phyloP scores from a whole-genome alignment of 306 rosid genomes.

The Cercis canadensis region DNA sequence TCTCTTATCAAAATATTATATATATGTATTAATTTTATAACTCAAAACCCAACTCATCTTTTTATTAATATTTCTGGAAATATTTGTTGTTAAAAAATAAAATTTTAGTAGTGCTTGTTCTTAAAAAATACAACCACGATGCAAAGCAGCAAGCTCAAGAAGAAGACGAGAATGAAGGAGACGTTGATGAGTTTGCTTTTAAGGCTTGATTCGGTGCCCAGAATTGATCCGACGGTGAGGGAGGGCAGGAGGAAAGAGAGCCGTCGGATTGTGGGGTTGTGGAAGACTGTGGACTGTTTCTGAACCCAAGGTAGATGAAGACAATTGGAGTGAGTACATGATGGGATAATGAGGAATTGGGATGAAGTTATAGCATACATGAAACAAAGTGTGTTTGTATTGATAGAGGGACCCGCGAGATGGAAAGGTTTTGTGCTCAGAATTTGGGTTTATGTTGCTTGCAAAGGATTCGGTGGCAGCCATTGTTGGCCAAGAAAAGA shows the following conservation, averaged over 20 bases:
- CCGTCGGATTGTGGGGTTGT: conserved; percentile 89
- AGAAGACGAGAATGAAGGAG: conserved; percentile 71
- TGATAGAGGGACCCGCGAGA: conserved; percentile 77
- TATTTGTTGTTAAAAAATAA: too few relatives aligned
- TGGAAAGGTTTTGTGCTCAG: conserved; percentile 72
- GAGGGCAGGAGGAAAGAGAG: conserved; percentile 83
- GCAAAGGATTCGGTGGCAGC: conserved; percentile 86
- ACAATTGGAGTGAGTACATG: conserved; percentile 38
- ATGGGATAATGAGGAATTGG: conserved; percentile 53
- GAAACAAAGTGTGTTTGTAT: conserved; percentile 76
- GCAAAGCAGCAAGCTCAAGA: conserved; percentile 66
- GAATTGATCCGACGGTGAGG: conserved; percentile 74
- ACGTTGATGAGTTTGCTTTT: conserved; percentile 75
- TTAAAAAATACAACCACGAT: conserved; percentile 43
- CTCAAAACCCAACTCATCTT: too few relatives aligned
- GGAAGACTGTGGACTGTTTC: conserved; percentile 79
- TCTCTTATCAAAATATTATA: too few relatives aligned
- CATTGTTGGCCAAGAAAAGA: too few relatives aligned
- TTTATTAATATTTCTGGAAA: too few relatives aligned
- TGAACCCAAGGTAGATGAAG: conserved; percentile 51
- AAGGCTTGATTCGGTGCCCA: conserved; percentile 82
- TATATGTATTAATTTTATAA: too few relatives aligned
- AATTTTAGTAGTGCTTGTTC: too few relatives aligned
- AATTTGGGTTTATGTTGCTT: conserved; percentile 85
- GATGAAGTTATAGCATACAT: conserved; percentile 71